These are phyloP conservation scores for Starmerella vaccinii DNA, from an alignment of 805 yeast species.

Conservation along the genomic window DNA sequence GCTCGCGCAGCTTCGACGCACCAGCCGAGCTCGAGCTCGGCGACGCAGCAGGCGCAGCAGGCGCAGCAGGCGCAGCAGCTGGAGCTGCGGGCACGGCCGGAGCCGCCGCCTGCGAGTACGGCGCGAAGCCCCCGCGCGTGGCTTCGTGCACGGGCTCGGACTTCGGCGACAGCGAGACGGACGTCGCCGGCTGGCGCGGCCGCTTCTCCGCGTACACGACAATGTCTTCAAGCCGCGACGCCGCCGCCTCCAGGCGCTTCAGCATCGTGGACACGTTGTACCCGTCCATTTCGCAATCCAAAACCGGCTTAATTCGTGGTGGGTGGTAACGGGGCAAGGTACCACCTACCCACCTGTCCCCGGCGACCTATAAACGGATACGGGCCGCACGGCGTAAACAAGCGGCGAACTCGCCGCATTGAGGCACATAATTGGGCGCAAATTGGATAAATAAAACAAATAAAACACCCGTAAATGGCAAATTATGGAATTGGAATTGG, in stretches of 20 bases:
- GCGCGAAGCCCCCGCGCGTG: neutral
- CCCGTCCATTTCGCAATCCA: conserved; percentile 49
- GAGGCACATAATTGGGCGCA: too few relatives aligned
- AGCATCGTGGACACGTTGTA: conserved; percentile 73
- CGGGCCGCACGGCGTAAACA: neutral
- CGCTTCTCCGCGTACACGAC: conserved; percentile 26
- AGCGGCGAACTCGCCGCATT: too few relatives aligned
- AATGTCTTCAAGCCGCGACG: conserved; percentile 83
- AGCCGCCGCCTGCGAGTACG: neutral
- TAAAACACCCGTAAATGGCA: too few relatives aligned
- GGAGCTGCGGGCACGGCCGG: conserved; percentile 1
- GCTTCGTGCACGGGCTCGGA: neutral
- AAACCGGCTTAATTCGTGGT: neutral
- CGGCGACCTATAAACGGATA: neutral
- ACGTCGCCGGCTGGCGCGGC: neutral
- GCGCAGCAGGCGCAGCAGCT: conserved; percentile 8
- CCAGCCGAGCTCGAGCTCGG: neutral
- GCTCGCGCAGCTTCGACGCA: neutral
- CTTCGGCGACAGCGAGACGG: conserved; percentile 4
- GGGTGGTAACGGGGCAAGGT: conserved; percentile 5
- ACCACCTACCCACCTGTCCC: too few relatives aligned
- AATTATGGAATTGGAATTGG: too few relatives aligned
- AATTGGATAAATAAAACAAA: too few relatives aligned
- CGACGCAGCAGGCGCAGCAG: conserved; percentile 6
- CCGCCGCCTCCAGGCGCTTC: conserved; percentile 80